Evolutionary conservation across 768 basidiomycete species (phyloP).

Genomic region (Suillus brevipes): DNA sequence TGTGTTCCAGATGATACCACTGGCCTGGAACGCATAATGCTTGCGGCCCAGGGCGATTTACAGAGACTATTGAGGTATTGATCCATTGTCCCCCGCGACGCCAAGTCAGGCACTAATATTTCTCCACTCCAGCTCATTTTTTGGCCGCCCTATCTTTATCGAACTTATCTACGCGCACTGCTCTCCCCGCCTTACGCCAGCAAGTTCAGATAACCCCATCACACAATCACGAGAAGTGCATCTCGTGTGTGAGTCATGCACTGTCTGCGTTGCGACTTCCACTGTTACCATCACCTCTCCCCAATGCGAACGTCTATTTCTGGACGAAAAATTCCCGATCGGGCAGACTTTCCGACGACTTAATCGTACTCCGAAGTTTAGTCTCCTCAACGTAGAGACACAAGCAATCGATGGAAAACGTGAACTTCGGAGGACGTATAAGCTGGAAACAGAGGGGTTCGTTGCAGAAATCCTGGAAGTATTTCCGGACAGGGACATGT

Average conservation of each 20-base stretch:
- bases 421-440: constrained; percentile 46
- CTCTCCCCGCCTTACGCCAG: constrained; percentile 31
- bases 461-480: constrained; percentile 69
- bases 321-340: constrained; percentile 66
- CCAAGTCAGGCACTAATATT: neutral
- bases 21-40: constrained; percentile 66
- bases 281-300: constrained; percentile 61
- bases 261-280: constrained; percentile 65
- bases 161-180: constrained; percentile 57
- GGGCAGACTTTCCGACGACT: constrained; percentile 68
- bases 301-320: constrained; percentile 57
- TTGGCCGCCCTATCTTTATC: constrained; percentile 60
- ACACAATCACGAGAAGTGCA: constrained; percentile 66
- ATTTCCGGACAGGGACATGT: constrained; percentile 70
- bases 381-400: constrained; percentile 53
- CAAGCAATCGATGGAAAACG: constrained; percentile 18
- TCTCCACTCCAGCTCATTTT: constrained; percentile 53
- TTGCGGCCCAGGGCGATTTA: constrained; percentile 69
- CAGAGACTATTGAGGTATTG: constrained; percentile 65
- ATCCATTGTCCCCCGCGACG: neutral
- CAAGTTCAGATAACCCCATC: constrained; percentile 51
- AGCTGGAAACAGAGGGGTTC: constrained; percentile 55
- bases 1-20: constrained; percentile 33
- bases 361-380: constrained; percentile 54
- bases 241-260: constrained; percentile 53